Base-by-base conservation (phyloP, 169 alveolate species). In the Eimeria mitis region DNA sequence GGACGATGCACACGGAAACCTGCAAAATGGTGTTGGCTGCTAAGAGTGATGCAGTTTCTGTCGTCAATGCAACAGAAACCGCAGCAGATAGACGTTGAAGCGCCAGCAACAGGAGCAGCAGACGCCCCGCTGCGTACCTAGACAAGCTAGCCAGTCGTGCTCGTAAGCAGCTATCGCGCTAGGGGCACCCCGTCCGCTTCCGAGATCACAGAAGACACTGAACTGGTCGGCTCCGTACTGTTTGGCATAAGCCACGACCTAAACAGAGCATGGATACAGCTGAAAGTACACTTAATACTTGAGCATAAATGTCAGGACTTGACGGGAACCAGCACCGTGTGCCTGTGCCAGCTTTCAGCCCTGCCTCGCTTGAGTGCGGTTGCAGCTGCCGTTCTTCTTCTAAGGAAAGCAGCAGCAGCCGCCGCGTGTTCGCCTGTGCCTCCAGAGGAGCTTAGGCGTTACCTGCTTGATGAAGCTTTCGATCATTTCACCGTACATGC, bases 141-240 rank as follows among this genome's bases (percentile, higher is more conserved):
- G 49, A 31, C 95, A 91, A 19, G 89, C 81, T n/a, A 94, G 90
- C 87, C 94, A 89, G 37, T 79, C 95, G 71, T 59, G 95, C 44
- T 95, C 89, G 92, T 88, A 89, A 31, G 94, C 94, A 25, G 89
- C 84, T 28, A 95, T 95, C 84, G 97, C 92, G 87, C 96, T 97
- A 21, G 99, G 99, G 7, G 96, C 98, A 16, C 99, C 99, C 34
- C 99, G 91, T 3, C 99, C 99, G 70, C 98, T 97, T 31, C 99
- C 99, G 52, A 98, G 95, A 71, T 98, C 99, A 73, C 97, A 79
- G 68, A 98, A 88, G 42, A 98, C 97, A 88, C 98, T 96, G 85
- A 84, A 89, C 63, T 97, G 97, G 85, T 98, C 99, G 31, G 97
- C 76, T 0, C 99, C 99, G 94, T 95, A 98, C 42, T 96, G 97